A percentile compares a stretch with the other conserved stretches of the same genome.
Evolutionary conservation across 495 filamentous ascomycete species (phyloP).

Genomic region (Penicillium argentinense): DNA sequence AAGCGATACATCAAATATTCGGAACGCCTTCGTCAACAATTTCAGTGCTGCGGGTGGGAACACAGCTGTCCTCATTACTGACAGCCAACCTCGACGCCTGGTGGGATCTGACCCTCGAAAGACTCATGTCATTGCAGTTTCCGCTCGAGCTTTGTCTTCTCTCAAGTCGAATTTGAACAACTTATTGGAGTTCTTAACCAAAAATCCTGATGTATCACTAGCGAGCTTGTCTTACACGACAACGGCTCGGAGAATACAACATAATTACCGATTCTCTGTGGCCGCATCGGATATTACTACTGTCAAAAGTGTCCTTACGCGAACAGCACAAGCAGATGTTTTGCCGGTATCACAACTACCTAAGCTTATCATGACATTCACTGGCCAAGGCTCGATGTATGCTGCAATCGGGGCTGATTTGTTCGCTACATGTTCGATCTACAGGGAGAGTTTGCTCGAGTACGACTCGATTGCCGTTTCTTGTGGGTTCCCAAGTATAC

Average conservation of each 20-base stretch:
- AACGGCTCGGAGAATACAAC: slow-evolving; percentile 67
- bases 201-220: slow-evolving; percentile 4
- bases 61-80: slow-evolving; percentile 27
- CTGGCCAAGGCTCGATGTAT: slow-evolving; percentile 66
- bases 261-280: slow-evolving; percentile 49
- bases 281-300: slow-evolving; percentile 1
- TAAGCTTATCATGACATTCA: slow-evolving; percentile 60
- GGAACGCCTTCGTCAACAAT: slow-evolving; percentile 31
- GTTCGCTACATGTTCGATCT: slow-evolving; percentile 3
- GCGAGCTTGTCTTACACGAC: slow-evolving; percentile 63
- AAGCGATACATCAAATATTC: not conserved
- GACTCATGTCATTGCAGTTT: not conserved
- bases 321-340: slow-evolving; percentile 28
- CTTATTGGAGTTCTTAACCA: not conserved
- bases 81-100: slow-evolving; percentile 14
- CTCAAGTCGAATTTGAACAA: not conserved
- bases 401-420: slow-evolving; percentile 18
- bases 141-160: not conserved
- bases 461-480: not conserved
- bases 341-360: not conserved
- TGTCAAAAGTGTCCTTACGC: not conserved
- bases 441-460: not conserved
- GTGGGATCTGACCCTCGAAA: not conserved
- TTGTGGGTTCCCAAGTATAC: not conserved
- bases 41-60: slow-evolving; percentile 41